A percentile compares a stretch with the other conserved stretches of the same genome.
Conservation (phyloP, 768 basidiomycete species). For the Mycena rosella region DNA sequence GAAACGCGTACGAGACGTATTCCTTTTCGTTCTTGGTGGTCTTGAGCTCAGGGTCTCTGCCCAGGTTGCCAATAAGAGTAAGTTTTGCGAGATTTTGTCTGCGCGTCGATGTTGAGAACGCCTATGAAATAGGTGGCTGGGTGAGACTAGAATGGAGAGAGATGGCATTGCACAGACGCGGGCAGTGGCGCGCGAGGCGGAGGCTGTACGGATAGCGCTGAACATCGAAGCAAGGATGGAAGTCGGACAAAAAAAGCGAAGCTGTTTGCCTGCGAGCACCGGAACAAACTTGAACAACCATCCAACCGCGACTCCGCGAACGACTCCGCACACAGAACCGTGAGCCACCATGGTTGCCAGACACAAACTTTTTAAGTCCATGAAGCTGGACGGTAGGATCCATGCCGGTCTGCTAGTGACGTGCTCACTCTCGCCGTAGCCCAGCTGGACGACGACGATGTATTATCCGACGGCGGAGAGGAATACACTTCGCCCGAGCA, state of each 20-base stretch:
- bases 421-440: slow-evolving; percentile 58
- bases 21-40: slow-evolving; percentile 81
- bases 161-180: slow-evolving; percentile 3
- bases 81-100: slow-evolving; percentile 79
- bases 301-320: background rate
- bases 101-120: slow-evolving; percentile 72
- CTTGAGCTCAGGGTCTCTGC: slow-evolving; percentile 77
- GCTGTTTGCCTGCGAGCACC: background rate
- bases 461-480: slow-evolving; percentile 81
- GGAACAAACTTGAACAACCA: background rate
- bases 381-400: slow-evolving; percentile 78
- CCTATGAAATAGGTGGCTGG: slow-evolving; percentile 50
- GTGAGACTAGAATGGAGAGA: slow-evolving; percentile 4
- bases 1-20: slow-evolving; percentile 73
- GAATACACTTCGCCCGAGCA: slow-evolving; percentile 88
- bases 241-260: background rate
- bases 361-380: slow-evolving; percentile 89
- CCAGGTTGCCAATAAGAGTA: slow-evolving; percentile 80
- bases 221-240: slow-evolving; percentile 59
- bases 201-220: slow-evolving; percentile 58
- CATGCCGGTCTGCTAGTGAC: background rate
- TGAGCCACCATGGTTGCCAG: slow-evolving; percentile 76
- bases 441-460: slow-evolving; percentile 88
- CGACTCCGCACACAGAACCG: background rate
- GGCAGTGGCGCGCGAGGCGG: slow-evolving; percentile 9